phyloP scores from a whole-genome alignment of 768 basidiomycete genomes.

The Podaxis mareebaensis region DNA sequence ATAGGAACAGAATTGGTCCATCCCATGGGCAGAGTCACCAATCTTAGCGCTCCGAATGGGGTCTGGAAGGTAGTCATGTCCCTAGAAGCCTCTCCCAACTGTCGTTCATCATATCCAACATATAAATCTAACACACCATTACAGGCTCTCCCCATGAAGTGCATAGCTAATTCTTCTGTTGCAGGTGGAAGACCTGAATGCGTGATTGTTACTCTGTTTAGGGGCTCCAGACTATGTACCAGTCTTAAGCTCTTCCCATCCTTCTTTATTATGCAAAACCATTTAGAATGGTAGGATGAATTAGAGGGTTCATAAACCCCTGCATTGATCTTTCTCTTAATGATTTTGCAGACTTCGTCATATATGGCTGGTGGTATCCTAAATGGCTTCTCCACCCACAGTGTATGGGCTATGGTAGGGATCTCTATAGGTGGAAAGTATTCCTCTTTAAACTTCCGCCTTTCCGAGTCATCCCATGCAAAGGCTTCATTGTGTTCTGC shows the following conservation, averaged over 20 bases:
- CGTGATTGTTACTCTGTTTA: constrained; percentile 34
- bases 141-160: background rate
- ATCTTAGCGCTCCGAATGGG: background rate
- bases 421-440: too few species aligned
- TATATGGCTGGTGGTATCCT: too few species aligned
- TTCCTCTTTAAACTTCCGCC: too few species aligned
- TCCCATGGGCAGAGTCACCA: too few species aligned
- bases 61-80: constrained; percentile 18
- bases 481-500: too few species aligned
- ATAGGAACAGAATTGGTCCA: constrained; percentile 17
- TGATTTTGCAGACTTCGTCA: background rate
- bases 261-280: constrained; percentile 40
- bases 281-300: constrained; percentile 34
- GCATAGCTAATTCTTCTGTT: too few species aligned
- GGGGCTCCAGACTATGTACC: constrained; percentile 38
- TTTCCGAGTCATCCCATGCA: too few species aligned
- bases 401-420: too few species aligned
- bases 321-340: constrained; percentile 32
- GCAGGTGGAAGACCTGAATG: constrained; percentile 12
- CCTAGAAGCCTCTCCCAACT: background rate
- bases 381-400: too few species aligned
- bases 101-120: constrained; percentile 10
- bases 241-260: constrained; percentile 28
- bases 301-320: constrained; percentile 35
- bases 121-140: constrained; percentile 12